Base-by-base conservation (phyloP, 306 rosid species). In the Oemleria cerasiformis region DNA sequence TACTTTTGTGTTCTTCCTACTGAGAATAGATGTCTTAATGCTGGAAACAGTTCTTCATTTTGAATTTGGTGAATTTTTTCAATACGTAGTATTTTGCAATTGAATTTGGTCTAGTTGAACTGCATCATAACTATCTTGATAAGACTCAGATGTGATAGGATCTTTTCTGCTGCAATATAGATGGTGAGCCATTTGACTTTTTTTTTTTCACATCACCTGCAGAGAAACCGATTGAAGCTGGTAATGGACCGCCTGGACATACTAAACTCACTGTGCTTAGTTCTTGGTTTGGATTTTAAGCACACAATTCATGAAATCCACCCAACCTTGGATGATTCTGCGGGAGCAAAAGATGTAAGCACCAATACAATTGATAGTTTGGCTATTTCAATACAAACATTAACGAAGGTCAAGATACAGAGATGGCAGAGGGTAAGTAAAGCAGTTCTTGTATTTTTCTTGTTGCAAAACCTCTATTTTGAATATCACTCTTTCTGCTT, bases 351-450 rank as follows among this genome's bases (percentile, higher is more conserved):
- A 30, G 89, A 83, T 56, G 66, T 85, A 59, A 92, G 86, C 45
- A 83, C 75, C 61, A 51, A 41, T 41, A 73, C 93, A 66, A 70
- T 89, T 7, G 65, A 84, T 59, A 75, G 76, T 39, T 79, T 87
- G 86, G 75, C 73, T 14, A 78, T 78, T 70, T 83, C 77, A 62
- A 73, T 89, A 44, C 73, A 65, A 77, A 74, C 75, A 71, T 73
- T 87, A 78, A 80, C 80, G 65, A 88, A 82, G 79, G 76, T 89
- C 71, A 89, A 85, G 77, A 73, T 74, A 38, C 88, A 75, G 57
- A 92, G 91, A 84, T 87, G 83, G 79, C 81, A 78, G 49, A 85
- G 73, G 88, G 96, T 91, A 40, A 15, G 72, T 77, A 68, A 34
- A 14, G 23, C 67, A 56, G 25, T 64, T 70, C 67, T 73, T 65